Base-by-base conservation (phyloP, 2,329 filamentous ascomycete genomes). In the Shiraia sp. region DNA sequence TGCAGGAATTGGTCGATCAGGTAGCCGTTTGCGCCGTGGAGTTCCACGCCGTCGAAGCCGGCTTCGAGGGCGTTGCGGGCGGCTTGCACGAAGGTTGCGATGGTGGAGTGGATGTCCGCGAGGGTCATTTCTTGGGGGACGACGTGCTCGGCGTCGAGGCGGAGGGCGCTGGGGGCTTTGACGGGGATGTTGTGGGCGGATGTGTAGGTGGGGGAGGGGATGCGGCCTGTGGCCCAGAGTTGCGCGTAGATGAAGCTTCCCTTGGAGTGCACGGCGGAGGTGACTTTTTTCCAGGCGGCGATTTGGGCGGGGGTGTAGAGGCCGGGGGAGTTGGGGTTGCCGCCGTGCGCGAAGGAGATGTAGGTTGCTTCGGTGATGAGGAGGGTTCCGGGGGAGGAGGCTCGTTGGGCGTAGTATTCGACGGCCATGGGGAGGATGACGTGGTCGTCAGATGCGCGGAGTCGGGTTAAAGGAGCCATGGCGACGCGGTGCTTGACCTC, bases 1-100 rank as follows among this genome's bases (percentile, higher is more conserved):
- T 82, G 84, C 10, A 85, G 70, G 64, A 90, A 90, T 51, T 86
- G 78, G 41, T 79, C 78, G 16, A 87, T 64, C 1, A 90, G 73
- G 59, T 88, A 89, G 5, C 85, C 84, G 53, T 87, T 84, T 1
- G 82, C 82, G 24, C 63, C 74, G 48, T 76, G 73, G 10, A 77
- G 65, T 46, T 76, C 85, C 12, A 88, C 76, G 3, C 81, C 80
- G 55, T 87, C 85, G 49, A 83, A 80, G 0, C 79, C 80, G 3
- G 78, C 79, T 32, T 71, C 64, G 6, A 77, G 58, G 1, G 74
- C 72, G 30, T 71, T 71, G 54, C 71, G 71, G 0, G 77, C 75
- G 4, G 71, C 74, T 15, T 63, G 54, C 10, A 69, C 72, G 38
- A 68, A 75, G 10, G 71, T 66, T 4, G 49, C 33, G 16, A 74